Evolutionary conservation across 192 early-diverging fungal genomes (phyloP), one percentile per base, ranked within the genome.

Genomic region (Lobosporangium transversale): DNA sequence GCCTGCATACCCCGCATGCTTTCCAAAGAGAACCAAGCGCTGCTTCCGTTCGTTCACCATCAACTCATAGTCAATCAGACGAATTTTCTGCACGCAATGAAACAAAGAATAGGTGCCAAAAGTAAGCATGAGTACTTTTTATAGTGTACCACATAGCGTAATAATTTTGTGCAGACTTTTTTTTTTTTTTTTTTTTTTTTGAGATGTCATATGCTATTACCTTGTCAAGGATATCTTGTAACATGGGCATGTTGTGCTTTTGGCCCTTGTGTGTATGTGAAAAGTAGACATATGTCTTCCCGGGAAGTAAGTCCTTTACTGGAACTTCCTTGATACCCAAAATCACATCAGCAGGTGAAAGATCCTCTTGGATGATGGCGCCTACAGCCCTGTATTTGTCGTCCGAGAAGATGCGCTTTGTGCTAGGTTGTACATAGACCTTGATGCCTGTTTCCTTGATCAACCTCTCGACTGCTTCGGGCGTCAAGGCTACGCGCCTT

Each of bases 211-310:
- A 10, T 40, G 37, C 8, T 40, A 7, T 7, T 80, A 94, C 91
- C 86, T 95, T 94, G 80, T 98, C 95, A 37, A 99, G 82, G 44
- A 97, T 86, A 44, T 85, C 80, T 70, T 95, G 87, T 52, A 99
- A 86, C 81, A 93, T 90, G 33, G 90, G 89, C 94, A 97, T 95
- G 80, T 97, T 97, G 79, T 96, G 93, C n/a, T 54, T 36, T 57
- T 97, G 96, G 36, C 96, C 97, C 84, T 99, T 99, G 84, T 97
- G 95, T 1, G 95, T 98, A 81, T 99, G 97, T 51, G 95, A 97
- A 61, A 99, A 99, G 79, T 94, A 91, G 31, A 98, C 31, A 80
- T 97, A 98, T 0, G 94, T 97, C 83, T 98, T 98, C 76, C 93
- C 82, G 4, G 88, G 87, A 9, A 97, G 86, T 66, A 99, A 70